Conservation (phyloP, 2,329 filamentous ascomycete genomes). For the Ophiostoma sp. region DNA sequence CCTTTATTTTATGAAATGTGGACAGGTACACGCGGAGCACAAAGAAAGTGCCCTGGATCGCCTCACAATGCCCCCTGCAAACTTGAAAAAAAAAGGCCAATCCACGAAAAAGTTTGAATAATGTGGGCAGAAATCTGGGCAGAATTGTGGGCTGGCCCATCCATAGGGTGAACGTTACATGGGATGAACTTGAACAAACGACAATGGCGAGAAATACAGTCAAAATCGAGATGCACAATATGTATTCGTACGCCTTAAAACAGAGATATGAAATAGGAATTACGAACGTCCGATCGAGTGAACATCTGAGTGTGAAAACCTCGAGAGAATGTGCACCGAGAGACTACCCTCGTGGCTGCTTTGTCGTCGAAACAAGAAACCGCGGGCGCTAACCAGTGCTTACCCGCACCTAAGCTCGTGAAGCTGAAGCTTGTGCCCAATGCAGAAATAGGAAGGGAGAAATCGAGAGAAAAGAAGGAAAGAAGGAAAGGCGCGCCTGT, state of each 20-base stretch:
- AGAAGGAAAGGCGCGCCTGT: neutral
- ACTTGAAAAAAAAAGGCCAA: neutral
- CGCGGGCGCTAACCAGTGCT: neutral
- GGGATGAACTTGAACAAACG: neutral
- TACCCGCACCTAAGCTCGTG: neutral
- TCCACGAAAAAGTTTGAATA: neutral
- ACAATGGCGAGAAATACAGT: neutral
- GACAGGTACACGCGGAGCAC: neutral
- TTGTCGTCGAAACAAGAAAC: neutral
- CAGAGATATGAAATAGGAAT: neutral
- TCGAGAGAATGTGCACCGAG: neutral
- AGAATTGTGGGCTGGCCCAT: neutral
- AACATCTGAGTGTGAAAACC: neutral
- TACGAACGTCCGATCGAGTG: neutral
- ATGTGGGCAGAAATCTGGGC: neutral
- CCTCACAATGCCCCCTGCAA: neutral
- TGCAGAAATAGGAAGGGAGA: neutral
- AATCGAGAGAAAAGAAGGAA: neutral
- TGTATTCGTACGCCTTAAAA: neutral
- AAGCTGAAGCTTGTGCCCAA: neutral
- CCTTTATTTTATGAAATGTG: neutral
- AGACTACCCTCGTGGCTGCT: neutral
- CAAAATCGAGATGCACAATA: too few relatives aligned
- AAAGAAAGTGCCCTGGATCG: neutral
- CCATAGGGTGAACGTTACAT: neutral